Base-by-base conservation (phyloP, 225 moss, liverwort and hornwort genomes). In the Neckera pumila region DNA sequence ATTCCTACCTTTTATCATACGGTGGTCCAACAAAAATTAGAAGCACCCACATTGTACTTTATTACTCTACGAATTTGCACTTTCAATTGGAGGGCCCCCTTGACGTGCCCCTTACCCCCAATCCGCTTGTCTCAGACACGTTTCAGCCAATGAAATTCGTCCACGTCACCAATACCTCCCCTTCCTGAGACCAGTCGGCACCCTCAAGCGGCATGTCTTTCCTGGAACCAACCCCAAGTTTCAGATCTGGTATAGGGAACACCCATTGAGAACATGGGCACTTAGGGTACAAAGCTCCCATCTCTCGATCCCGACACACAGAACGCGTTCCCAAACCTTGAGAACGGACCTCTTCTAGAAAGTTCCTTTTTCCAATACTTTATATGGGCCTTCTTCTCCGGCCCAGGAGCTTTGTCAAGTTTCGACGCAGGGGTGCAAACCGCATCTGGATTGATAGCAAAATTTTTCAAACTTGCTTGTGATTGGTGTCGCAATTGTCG, bases 141-240 rank as follows among this genome's bases (percentile, higher is more conserved):
- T 56, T 14, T 16, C 56, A 85, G 17, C 77, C 89, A 89, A 87
- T 76, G 33, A 71, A 27, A 27, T 20, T 7, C 70, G 34, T 47
- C 85, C 82, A 11, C 49, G 26, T 82, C 85, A 88, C 34, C 87
- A 62, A 27, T 60, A 5, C 14, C 30, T 28, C 1, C 47, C 1
- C 34, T 26, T 31, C 57, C 59, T 26, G 25, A 67, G 73, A 75
- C 20, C 70, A 88, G 83, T 73, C 86, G 82, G 83, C 79, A 60
- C 23, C 4, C 54, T 88, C 91, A 91, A 89, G 28, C 43, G 89
- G 49, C 76, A 71, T 89, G 83, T n/a, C 91, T 70, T 88, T 92
- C 91, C 88, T 49, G 9, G 88, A 87, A 88, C 83, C 80, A 83
- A 80, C 89, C 16, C 1, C 1, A 33, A 82, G 49, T 60, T 75